Conservation (phyloP, 768 basidiomycete genomes). For the Phaeolepiota aurea region DNA sequence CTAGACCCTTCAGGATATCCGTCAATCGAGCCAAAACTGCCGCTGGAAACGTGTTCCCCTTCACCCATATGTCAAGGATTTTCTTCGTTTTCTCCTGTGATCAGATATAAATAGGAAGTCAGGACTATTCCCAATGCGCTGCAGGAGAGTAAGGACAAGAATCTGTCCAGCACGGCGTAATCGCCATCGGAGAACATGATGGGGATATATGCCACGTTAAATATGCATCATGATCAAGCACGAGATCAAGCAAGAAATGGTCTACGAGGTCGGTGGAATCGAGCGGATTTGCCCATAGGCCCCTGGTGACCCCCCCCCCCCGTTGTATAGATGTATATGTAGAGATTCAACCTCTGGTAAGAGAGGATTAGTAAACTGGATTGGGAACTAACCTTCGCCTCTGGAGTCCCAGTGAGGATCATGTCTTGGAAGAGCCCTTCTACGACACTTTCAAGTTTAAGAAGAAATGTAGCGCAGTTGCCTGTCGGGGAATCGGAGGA, state of each 20-base stretch:
- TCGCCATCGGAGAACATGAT: too few species aligned
- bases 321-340: too few species aligned
- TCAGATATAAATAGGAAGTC: conserved; percentile 26
- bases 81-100: conserved; percentile 94
- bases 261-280: too few species aligned
- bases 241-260: too few species aligned
- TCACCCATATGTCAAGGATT: conserved; percentile 96
- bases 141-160: too few species aligned
- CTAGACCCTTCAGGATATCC: conserved; percentile 58
- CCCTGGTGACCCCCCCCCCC: too few species aligned
- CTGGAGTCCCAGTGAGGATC: conserved; percentile 50
- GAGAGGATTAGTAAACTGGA: conserved; percentile 1
- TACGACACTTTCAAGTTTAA: conserved; percentile 85
- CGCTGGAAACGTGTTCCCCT: conserved; percentile 82
- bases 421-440: conserved; percentile 88
- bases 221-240: too few species aligned
- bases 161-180: too few species aligned
- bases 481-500: conserved; percentile 53
- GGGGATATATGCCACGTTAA: too few species aligned
- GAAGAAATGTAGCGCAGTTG: conserved; percentile 75
- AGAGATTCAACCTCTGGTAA: too few species aligned
- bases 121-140: conserved; percentile 21
- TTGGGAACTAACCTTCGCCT: conserved; percentile 75
- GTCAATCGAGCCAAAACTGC: conserved; percentile 64
- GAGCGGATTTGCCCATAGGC: too few species aligned